phyloP scores from a whole-genome alignment of 768 basidiomycete species.

The Trametes coccinea region DNA sequence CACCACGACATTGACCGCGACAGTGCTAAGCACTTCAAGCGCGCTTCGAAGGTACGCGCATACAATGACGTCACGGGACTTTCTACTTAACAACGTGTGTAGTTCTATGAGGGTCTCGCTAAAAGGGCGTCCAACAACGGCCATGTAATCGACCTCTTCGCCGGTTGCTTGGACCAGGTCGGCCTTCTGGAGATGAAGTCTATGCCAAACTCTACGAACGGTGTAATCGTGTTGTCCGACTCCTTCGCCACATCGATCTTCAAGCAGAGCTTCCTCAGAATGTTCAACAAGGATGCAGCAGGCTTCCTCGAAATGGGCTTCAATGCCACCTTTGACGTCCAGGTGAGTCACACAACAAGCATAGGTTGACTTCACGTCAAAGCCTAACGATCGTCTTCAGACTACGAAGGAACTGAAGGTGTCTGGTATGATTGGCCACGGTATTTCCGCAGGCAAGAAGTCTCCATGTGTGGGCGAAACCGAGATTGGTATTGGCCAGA shows the following conservation, averaged over 20 bases:
- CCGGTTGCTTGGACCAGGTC: constrained; percentile 97
- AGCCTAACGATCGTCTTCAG: constrained; percentile 40
- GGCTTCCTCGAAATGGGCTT: constrained; percentile 96
- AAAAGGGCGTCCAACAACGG: constrained; percentile 94
- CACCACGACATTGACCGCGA: constrained; percentile 99
- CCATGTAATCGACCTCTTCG: constrained; percentile 92
- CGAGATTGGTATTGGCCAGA: constrained; percentile 98
- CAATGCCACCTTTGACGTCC: constrained; percentile 98
- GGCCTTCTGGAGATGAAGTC: constrained; percentile 98
- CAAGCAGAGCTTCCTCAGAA: constrained; percentile 94
- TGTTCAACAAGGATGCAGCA: constrained; percentile 91
- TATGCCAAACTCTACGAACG: constrained; percentile 93
- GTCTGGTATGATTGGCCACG: constrained; percentile 96
- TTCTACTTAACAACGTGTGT: constrained; percentile 5
- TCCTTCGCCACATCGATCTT: constrained; percentile 98
- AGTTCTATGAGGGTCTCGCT: constrained; percentile 96
- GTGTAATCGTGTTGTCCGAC: constrained; percentile 93
- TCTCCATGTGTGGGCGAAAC: constrained; percentile 97
- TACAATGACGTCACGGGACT: not conserved
- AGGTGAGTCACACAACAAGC: constrained; percentile 47
- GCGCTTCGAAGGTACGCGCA: constrained; percentile 80
- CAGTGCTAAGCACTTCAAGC: constrained; percentile 95
- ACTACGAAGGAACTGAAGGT: constrained; percentile 99
- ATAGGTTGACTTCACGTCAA: constrained; percentile 4
- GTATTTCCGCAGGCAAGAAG: constrained; percentile 96